Percentiles rank a stretch among this genome's conserved stretches.
phyloP scores from a whole-genome alignment of 148 eudicot species.

The Rhododendron henanense region DNA sequence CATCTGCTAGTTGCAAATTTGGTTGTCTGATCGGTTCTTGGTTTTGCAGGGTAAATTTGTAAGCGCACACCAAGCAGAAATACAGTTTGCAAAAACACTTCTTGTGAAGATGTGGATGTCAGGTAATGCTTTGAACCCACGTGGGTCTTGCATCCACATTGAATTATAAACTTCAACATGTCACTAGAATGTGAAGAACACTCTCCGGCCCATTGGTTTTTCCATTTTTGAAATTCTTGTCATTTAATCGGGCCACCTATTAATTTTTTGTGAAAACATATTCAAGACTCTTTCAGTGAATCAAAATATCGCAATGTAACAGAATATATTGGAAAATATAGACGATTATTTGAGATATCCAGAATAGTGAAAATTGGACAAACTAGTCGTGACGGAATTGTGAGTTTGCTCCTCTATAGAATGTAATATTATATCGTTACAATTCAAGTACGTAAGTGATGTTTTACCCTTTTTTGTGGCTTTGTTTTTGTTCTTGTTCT shows the following conservation, averaged over 20 bases:
- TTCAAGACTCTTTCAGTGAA: background rate
- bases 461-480: background rate
- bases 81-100: constrained; percentile 56
- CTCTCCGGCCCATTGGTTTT: background rate
- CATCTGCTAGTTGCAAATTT: background rate
- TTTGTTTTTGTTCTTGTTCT: background rate
- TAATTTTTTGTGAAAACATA: background rate
- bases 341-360: background rate
- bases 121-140: constrained; percentile 39
- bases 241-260: background rate
- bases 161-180: background rate
- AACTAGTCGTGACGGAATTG: background rate
- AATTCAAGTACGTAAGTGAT: background rate
- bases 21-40: constrained; percentile 13
- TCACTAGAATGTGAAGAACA: background rate
- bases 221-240: background rate
- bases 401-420: background rate
- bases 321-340: background rate
- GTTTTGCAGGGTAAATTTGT: constrained; percentile 65
- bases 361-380: background rate
- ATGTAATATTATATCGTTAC: background rate
- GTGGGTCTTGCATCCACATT: background rate
- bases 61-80: constrained; percentile 57
- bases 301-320: background rate
- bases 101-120: constrained; percentile 36